Base-by-base conservation (phyloP, 2,329 filamentous ascomycete species). In the Stenocarpella maydis region DNA sequence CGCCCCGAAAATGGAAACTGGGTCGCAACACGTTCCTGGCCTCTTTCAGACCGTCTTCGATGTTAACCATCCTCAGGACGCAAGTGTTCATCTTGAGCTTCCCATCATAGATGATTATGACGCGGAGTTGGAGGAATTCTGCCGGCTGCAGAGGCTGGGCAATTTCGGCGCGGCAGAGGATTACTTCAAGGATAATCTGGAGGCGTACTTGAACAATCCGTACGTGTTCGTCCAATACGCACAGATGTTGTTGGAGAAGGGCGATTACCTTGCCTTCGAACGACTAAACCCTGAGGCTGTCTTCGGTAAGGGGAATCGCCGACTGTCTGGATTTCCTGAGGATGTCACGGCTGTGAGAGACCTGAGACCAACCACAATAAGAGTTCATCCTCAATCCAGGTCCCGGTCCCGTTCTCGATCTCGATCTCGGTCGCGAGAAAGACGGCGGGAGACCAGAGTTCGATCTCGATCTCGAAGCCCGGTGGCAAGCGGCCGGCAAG, bases 21-120 rank as follows among this genome's bases (percentile, higher is more conserved):
- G 19, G 37, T 7, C 52, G 9, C 31, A 34, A 17, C 39, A 28
- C 19, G 17, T 60, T 9, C 55, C 55, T 15, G 55, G 55, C 24
- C 39, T 60, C 17, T 60, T 28, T 45, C 55, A 60, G 39, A 60
- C 55, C 21, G 26, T 45, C 5, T 60, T 60, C 26, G 55, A 60
- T 45, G 55, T 60, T 0, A 60, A 60, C 19, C 55, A 60, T 17
- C 55, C 55, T 1, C 55, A 60, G 10, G 55, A 60, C 19, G 6
- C 39, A 2, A 60, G 55, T 17, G 55, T 45, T 45, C 55, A 60
- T 19, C 55, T 60, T 26, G 17, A 60, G 24, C 55, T 60, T 10
- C 39, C 55, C 2, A 60, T 60, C 26, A 45, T 41, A 26, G 55
- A 60, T 21, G 55, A 60, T 45, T 5, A 21, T 14, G 39, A 45